These are phyloP conservation scores for Aspergillus chevalieri DNA, from an alignment of 2,329 filamentous ascomycete genomes.

Conservation along the genomic window DNA sequence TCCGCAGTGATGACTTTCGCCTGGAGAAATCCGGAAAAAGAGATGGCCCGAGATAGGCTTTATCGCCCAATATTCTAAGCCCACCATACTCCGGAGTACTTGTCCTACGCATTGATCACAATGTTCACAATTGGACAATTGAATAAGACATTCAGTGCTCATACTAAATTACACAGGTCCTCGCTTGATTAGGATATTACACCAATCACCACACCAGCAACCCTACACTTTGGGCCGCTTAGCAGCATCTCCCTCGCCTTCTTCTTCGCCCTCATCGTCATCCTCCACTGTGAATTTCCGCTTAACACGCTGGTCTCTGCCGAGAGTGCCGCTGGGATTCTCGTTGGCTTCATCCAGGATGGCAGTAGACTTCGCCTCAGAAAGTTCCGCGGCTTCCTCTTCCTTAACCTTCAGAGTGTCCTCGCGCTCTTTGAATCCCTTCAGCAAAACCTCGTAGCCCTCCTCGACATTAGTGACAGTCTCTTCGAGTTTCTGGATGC, in stretches of 20 bases:
- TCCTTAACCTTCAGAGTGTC: conserved; percentile 21
- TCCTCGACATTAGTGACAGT: conserved; percentile 53
- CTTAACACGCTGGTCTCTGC: conserved; percentile 19
- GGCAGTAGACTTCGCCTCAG: conserved; percentile 19
- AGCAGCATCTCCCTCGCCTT: conserved; percentile 13
- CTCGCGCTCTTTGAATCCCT: conserved; percentile 30
- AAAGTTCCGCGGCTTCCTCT: conserved; percentile 16
- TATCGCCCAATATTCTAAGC: background rate
- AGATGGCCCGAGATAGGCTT: conserved; percentile 12
- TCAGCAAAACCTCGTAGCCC: conserved; percentile 53
- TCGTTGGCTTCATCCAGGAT: conserved; percentile 20
- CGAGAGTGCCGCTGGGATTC: conserved; percentile 7
- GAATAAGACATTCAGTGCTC: background rate
- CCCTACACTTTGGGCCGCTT: conserved; percentile 30
- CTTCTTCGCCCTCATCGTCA: conserved; percentile 22
- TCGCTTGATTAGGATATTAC: background rate
- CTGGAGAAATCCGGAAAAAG: conserved; percentile 18
- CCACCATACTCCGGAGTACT: too few relatives aligned
- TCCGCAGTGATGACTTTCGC: background rate
- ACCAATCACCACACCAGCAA: background rate
- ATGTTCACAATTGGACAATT: background rate
- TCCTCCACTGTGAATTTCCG: conserved; percentile 28
- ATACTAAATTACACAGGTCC: conserved; percentile 3
- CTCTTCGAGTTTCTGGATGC: conserved; percentile 54
- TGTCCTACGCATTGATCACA: too few relatives aligned